Evolutionary conservation across 1,284 basidiomycete genomes (phyloP).

Genomic region (Sanghuangporus baumii): DNA sequence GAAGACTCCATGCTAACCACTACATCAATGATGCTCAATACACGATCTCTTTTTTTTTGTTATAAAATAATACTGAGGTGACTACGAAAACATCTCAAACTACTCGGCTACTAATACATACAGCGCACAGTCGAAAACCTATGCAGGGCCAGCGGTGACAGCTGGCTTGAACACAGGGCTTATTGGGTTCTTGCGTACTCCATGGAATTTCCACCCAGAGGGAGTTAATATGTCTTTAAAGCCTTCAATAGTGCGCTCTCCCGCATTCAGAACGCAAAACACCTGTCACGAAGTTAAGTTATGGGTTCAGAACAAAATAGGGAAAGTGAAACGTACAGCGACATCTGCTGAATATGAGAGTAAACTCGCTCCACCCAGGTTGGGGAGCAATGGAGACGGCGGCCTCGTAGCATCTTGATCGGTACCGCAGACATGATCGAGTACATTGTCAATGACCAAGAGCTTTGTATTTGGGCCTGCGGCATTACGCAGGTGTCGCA

Average conservation of each 20-base stretch:
- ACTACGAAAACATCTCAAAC: no score
- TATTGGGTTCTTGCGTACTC: background rate
- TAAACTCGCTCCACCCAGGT: slow-evolving; percentile 16
- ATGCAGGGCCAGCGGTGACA: background rate
- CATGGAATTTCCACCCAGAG: background rate
- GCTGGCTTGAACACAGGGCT: background rate
- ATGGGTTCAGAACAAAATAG: background rate
- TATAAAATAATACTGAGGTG: no score
- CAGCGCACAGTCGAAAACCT: background rate
- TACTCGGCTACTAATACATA: no score
- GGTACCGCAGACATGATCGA: slow-evolving; percentile 19
- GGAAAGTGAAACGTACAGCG: slow-evolving; percentile 1
- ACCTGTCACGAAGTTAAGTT: background rate
- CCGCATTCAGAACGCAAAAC: background rate
- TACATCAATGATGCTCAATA: no score
- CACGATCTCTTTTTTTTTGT: no score
- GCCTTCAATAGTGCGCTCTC: slow-evolving; percentile 11
- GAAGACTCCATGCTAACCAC: no score
- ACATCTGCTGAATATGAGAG: slow-evolving; percentile 15
- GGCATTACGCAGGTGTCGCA: slow-evolving; percentile 24
- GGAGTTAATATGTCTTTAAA: slow-evolving; percentile 1
- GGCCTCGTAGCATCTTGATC: background rate
- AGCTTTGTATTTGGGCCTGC: slow-evolving; percentile 23
- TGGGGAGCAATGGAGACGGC: slow-evolving; percentile 17
- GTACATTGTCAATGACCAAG: slow-evolving; percentile 20